These are phyloP conservation scores for Aspergillus aculeatinus DNA, from an alignment of 2,329 filamentous ascomycete species.

Conservation along the genomic window DNA sequence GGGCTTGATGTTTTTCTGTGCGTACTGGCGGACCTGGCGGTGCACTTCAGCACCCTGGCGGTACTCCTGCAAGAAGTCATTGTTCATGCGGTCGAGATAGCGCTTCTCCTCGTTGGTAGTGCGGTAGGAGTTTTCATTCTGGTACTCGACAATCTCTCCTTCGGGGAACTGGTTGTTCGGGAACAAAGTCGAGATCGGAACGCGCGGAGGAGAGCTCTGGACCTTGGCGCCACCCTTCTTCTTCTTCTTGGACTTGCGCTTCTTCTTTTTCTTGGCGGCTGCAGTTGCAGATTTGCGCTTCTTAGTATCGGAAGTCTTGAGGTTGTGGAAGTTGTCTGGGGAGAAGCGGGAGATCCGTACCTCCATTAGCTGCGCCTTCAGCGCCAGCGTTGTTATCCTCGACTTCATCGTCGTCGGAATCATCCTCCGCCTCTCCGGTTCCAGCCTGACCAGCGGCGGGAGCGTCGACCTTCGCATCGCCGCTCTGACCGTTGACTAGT, in stretches of 20 bases:
- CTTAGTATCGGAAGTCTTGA: neutral
- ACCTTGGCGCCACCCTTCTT: slow-evolving; percentile 60
- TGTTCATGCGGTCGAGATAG: slow-evolving; percentile 75
- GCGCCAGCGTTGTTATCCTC: slow-evolving; percentile 47
- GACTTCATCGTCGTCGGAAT: slow-evolving; percentile 54
- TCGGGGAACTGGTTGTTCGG: slow-evolving; percentile 70
- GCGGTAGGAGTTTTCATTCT: slow-evolving; percentile 72
- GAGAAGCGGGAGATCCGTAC: slow-evolving; percentile 21
- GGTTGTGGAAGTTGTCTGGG: neutral
- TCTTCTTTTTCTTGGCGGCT: slow-evolving; percentile 74
- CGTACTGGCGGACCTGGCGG: slow-evolving; percentile 81
- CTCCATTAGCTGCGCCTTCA: slow-evolving; percentile 41
- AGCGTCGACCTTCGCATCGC: slow-evolving; percentile 34
- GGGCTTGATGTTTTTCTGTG: slow-evolving; percentile 75
- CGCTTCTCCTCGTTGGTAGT: slow-evolving; percentile 84
- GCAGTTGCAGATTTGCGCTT: slow-evolving; percentile 11
- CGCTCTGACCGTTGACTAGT: slow-evolving; percentile 41
- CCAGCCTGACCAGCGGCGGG: slow-evolving; percentile 35
- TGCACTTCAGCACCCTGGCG: slow-evolving; percentile 86
- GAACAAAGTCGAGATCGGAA: slow-evolving; percentile 72
- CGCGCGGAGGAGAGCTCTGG: slow-evolving; percentile 75
- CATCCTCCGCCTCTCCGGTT: slow-evolving; percentile 52
- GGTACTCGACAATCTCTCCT: slow-evolving; percentile 76
- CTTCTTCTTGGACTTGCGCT: slow-evolving; percentile 75
- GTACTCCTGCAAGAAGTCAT: slow-evolving; percentile 77